Evolutionary conservation across 352 stramenopile genomes (phyloP), one percentile per base, ranked within the genome.

Genomic region (Globisporangium apiculatum): DNA sequence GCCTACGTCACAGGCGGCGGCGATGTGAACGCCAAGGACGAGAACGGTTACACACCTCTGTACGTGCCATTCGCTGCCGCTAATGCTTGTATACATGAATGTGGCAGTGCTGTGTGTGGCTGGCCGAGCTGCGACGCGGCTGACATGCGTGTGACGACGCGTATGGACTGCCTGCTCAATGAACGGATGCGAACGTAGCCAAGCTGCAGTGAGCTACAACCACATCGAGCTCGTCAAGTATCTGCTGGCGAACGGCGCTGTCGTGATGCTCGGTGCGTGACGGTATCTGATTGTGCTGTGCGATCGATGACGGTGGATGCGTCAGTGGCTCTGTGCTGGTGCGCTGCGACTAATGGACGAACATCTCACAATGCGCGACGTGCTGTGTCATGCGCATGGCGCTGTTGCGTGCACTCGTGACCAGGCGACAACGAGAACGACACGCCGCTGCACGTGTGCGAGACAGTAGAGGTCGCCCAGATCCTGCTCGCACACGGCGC

Each of bases 191-290:
- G 5, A 47, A 51, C 31, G n/a, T 60, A 88, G 78, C 10, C 78
- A 88, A 55, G 78, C 78, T 10, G 78, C 78, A 0, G 78, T 86
- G 68, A 86, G 78, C 68, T 88, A 88, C 64, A 82, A 67, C 58
- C 72, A 88, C 69, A 69, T 72, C 46, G 75, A 88, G 55, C 55
- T 88, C 36, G 72, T 85, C 35, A 51, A 66, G 58, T 71, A 80
- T 18, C 56, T 88, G 48, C 55, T 88, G 18, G 61, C 68, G 15
- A 75, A 66, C 17, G 78, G 78, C 1, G 78, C 78, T 7, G 49
- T 58, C 8, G 68, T 73, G 7, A 74, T 55, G 14, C 59, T 88
- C 4, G 73, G 76, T 79, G n/a, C 18, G 70, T 54, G 24, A 31
- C 24, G 24, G 24, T 31, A 31, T 31, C 24, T 31, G 24, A 31